Conservation (phyloP, 1,284 basidiomycete genomes). For the Albatrellus sp. region DNA sequence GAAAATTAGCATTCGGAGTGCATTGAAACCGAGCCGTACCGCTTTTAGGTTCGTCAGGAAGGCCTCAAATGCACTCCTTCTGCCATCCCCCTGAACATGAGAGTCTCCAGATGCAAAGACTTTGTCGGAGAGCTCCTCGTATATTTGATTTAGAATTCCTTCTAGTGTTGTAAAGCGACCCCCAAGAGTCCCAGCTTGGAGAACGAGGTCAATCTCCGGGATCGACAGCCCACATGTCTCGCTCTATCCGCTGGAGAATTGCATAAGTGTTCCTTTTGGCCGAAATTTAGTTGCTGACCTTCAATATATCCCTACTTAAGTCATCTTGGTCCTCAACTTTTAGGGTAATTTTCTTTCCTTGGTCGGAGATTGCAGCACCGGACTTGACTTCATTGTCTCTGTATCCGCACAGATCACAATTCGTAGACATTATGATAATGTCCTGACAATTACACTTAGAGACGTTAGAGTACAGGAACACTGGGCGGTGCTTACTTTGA, state of each 20-base stretch:
- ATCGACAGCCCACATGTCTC: slow-evolving; percentile 87
- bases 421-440: slow-evolving; percentile 97
- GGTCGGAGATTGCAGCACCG: slow-evolving; percentile 75
- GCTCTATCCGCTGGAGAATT: slow-evolving; percentile 23
- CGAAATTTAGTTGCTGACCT: slow-evolving; percentile 35
- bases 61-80: slow-evolving; percentile 47
- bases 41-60: slow-evolving; percentile 79
- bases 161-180: slow-evolving; percentile 98
- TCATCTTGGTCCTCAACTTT: slow-evolving; percentile 92
- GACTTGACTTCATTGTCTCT: slow-evolving; percentile 98
- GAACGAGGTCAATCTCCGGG: slow-evolving; percentile 89
- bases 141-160: slow-evolving; percentile 89
- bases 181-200: slow-evolving; percentile 90
- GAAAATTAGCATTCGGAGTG: slow-evolving; percentile 3
- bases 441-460: slow-evolving; percentile 40
- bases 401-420: slow-evolving; percentile 92
- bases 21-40: slow-evolving; percentile 22
- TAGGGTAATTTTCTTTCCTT: slow-evolving; percentile 81
- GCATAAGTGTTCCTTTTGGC: not conserved
- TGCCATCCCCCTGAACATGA: slow-evolving; percentile 23
- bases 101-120: slow-evolving; percentile 78
- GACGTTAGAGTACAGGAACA: not conserved
- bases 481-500: slow-evolving; percentile 52
- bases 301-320: slow-evolving; percentile 87
- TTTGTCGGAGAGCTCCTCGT: slow-evolving; percentile 90